These are phyloP conservation scores for Kodamaea sagamina DNA, from an alignment of 805 yeast species.

Conservation along the genomic window DNA sequence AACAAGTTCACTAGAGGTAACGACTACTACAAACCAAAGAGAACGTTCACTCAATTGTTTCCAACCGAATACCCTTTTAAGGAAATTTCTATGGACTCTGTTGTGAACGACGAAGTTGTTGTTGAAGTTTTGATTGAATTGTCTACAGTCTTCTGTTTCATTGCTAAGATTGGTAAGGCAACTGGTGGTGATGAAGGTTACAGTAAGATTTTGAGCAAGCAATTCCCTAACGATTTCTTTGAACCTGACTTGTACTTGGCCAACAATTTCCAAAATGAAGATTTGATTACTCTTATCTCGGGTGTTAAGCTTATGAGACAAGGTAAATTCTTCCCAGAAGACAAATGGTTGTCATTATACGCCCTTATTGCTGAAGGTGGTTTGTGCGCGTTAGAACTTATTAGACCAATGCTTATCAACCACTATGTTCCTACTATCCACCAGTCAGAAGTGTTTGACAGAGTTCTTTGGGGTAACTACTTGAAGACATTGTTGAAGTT, in stretches of 20 bases:
- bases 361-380: slow-evolving; percentile 59
- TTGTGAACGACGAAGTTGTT: slow-evolving; percentile 65
- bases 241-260: slow-evolving; percentile 45
- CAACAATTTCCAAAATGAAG: slow-evolving; percentile 45
- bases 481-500: slow-evolving; percentile 57
- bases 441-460: slow-evolving; percentile 54
- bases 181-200: slow-evolving; percentile 47
- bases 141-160: slow-evolving; percentile 57
- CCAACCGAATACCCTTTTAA: slow-evolving; percentile 67
- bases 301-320: slow-evolving; percentile 54
- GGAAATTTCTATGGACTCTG: slow-evolving; percentile 68
- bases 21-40: slow-evolving; percentile 55
- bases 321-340: slow-evolving; percentile 62
- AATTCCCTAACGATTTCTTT: slow-evolving; percentile 37
- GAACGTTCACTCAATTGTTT: slow-evolving; percentile 68
- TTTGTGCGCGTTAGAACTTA: slow-evolving; percentile 53
- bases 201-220: slow-evolving; percentile 37
- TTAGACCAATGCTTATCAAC: slow-evolving; percentile 50
- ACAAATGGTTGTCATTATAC: slow-evolving; percentile 72
- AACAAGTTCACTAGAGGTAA: slow-evolving; percentile 50
- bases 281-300: slow-evolving; percentile 42
- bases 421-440: slow-evolving; percentile 55
- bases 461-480: slow-evolving; percentile 69
- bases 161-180: slow-evolving; percentile 51
- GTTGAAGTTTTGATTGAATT: slow-evolving; percentile 76